Conservation (phyloP, 2,329 filamentous ascomycete genomes). For the Penicillium oxalicum region DNA sequence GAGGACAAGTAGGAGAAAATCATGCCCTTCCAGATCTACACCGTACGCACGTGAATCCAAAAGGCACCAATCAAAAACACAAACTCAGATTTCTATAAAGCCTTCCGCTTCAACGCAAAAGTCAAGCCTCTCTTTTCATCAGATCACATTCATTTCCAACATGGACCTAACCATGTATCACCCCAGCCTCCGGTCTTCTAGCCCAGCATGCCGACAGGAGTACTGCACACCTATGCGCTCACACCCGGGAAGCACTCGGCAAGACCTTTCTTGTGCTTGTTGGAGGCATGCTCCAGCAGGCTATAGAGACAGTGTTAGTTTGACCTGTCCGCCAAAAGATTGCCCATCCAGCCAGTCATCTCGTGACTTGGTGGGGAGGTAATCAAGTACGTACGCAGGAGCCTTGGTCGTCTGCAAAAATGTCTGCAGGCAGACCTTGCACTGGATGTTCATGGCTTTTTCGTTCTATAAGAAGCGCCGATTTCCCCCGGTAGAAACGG, state of each 20-base stretch:
- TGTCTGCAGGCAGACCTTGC: slow-evolving; percentile 68
- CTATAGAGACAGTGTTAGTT: slow-evolving; percentile 2
- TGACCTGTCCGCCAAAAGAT: too few relatives aligned
- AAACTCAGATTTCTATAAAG: neutral
- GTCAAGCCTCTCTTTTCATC: too few relatives aligned
- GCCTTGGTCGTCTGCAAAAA: slow-evolving; percentile 73
- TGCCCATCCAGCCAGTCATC: too few relatives aligned
- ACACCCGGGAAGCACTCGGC: slow-evolving; percentile 61
- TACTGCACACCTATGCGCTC: slow-evolving; percentile 2
- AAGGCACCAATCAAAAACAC: neutral
- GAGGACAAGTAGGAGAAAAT: too few relatives aligned
- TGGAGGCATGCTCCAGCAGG: slow-evolving; percentile 64
- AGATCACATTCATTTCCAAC: too few relatives aligned
- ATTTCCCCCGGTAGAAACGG: neutral
- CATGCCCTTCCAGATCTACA: too few relatives aligned
- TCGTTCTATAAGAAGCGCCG: slow-evolving; percentile 51
- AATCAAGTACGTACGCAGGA: slow-evolving; percentile 44
- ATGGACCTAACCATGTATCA: too few relatives aligned
- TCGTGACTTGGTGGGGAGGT: too few relatives aligned
- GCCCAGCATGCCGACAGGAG: too few relatives aligned
- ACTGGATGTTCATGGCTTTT: slow-evolving; percentile 70
- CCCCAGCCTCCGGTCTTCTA: too few relatives aligned
- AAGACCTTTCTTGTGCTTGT: slow-evolving; percentile 70
- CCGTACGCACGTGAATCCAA: neutral
- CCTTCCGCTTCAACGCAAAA: slow-evolving; percentile 1